These are phyloP conservation scores for Botrytis aclada DNA, from an alignment of 2,329 filamentous ascomycete species.

Conservation along the genomic window DNA sequence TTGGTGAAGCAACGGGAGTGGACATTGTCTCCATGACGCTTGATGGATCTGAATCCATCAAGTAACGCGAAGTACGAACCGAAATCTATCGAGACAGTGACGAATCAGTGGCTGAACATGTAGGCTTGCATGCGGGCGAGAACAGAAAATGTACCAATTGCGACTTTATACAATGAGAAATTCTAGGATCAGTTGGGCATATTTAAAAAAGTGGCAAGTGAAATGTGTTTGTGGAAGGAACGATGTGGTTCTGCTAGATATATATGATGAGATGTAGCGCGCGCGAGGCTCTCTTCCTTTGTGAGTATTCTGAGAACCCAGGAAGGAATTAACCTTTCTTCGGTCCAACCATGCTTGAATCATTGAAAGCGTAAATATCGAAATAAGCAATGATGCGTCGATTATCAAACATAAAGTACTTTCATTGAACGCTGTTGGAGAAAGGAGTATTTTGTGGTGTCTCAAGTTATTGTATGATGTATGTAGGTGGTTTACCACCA, in stretches of 20 bases:
- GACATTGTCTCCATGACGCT: not conserved
- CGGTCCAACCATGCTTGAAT: not conserved
- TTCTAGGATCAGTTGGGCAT: not conserved
- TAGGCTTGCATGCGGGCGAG: not conserved
- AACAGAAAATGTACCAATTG: not conserved
- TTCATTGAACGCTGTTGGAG: not conserved
- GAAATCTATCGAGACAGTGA: not conserved
- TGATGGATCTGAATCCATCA: not conserved
- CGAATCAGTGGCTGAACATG: not conserved
- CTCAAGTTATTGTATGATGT: not conserved
- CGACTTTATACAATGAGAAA: not conserved
- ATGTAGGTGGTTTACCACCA: not conserved
- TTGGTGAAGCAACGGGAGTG: not conserved
- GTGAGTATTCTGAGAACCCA: not conserved
- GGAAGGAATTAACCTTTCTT: not conserved
- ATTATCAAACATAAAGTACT: not conserved
- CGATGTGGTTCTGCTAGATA: not conserved
- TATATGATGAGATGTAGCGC: not conserved
- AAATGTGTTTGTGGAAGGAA: not conserved
- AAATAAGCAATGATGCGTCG: not conserved
- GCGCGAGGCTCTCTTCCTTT: not conserved
- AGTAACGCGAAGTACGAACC: not conserved
- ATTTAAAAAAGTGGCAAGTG: not conserved
- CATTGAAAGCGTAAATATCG: not conserved
- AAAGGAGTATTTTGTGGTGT: not conserved